Evolutionary conservation across 2,329 filamentous ascomycete genomes (phyloP), one percentile per base, ranked within the genome.

Genomic region (Ceratocystis albifundus): DNA sequence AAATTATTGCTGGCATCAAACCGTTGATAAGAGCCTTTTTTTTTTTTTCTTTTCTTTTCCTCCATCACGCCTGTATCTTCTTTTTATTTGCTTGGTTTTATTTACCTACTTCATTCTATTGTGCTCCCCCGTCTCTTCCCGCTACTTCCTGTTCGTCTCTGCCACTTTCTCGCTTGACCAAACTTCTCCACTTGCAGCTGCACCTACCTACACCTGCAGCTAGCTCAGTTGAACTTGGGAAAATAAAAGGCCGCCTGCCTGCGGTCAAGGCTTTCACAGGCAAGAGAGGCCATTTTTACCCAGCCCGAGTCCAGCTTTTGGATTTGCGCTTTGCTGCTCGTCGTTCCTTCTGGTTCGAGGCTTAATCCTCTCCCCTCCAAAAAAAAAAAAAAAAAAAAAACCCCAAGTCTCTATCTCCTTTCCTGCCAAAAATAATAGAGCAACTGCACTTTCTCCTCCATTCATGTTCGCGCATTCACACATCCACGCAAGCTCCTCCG

Each of bases 121-220:
- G 22, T 46, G n/a, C 7, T 44, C 32, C 22, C 48, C 22, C 48
- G n/a, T 20, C 36, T 63, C 41, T 63, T 48, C 17, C 20, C 44
- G 44, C 20, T 10, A 2, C 61, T 48, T 63, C 61, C 17, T 28
- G 44, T 28, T 63, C 22, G 17, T 63, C 28, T 57, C 53, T 32
- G 53, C 28, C 20, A 30, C 53, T 30, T 36, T 32, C 15, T 59
- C 32, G 55, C 12, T n/a, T n/a, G 2, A 53, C 48, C 22, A 53
- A 53, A 25, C 15, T 12, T 36, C 55, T 36, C 55, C 55, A 59
- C 55, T 59, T 59, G 55, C 55, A 59, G 4, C 53, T 30, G 53
- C 53, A 57, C 22, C 53, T 57, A 57, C 53, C 53, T 57, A 50
- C n/a, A 59, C 55, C 55, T 59, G 55, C 55, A 59, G 55, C 28